Conservation (phyloP, 345 rosid genomes). For the Camelina sativa region DNA sequence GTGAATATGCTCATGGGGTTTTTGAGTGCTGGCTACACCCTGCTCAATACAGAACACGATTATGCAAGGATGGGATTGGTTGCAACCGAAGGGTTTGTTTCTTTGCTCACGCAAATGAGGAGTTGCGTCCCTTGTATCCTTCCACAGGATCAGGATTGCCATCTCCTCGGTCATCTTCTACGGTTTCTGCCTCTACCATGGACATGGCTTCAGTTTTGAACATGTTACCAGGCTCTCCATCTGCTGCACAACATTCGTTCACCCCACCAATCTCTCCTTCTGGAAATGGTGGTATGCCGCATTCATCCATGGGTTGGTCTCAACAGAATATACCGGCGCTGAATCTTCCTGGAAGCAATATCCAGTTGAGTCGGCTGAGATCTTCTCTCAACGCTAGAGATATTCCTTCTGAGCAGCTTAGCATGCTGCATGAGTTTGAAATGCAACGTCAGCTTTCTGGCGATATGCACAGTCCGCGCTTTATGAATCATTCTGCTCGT, state of each 20-base stretch:
- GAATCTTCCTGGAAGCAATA: slow-evolving; percentile 81
- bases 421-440: slow-evolving; percentile 69
- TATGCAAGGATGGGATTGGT: slow-evolving; percentile 84
- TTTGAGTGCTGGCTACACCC: slow-evolving; percentile 92
- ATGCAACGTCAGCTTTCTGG: slow-evolving; percentile 61
- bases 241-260: slow-evolving; percentile 65
- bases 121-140: slow-evolving; percentile 79
- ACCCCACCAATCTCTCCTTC: slow-evolving; percentile 95
- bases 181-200: slow-evolving; percentile 65
- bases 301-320: slow-evolving; percentile 72
- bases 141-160: slow-evolving; percentile 92
- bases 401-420: slow-evolving; percentile 63
- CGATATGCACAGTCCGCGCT: slow-evolving; percentile 60
- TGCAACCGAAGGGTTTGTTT: slow-evolving; percentile 95
- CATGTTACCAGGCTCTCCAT: slow-evolving; percentile 86
- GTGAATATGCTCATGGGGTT: slow-evolving; percentile 53
- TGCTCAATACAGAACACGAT: slow-evolving; percentile 89
- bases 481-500: slow-evolving; percentile 65
- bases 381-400: slow-evolving; percentile 84
- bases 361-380: slow-evolving; percentile 88
- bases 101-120: slow-evolving; percentile 87
- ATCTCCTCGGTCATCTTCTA: slow-evolving; percentile 60
- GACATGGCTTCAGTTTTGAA: slow-evolving; percentile 83
- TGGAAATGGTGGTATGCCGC: slow-evolving; percentile 61
- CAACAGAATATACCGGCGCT: slow-evolving; percentile 87